Percentiles rank a stretch among this genome's conserved stretches.
Evolutionary conservation across 352 stramenopile species (phyloP).

Genomic region (Globisporangium cederbergense): DNA sequence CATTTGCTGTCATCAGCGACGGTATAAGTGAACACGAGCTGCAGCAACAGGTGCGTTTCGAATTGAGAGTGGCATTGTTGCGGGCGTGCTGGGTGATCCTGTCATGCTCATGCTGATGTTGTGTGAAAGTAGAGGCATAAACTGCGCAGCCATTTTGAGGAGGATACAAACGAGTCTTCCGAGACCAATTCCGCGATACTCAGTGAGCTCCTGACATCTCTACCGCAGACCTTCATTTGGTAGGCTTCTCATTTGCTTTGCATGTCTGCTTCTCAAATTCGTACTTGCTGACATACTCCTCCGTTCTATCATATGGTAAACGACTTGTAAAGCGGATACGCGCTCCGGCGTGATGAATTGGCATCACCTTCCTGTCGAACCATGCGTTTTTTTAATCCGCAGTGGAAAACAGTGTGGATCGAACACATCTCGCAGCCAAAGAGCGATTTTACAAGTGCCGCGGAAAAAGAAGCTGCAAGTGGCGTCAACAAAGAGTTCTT

Average conservation of each 20-base stretch:
- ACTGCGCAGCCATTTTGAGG: neutral
- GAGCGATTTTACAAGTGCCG: neutral
- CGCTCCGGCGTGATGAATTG: conserved; percentile 22
- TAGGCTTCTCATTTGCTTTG: neutral
- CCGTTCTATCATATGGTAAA: neutral
- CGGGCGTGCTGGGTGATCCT: neutral
- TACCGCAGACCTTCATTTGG: neutral
- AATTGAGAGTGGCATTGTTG: neutral
- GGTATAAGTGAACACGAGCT: conserved; percentile 8
- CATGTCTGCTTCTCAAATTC: too few species aligned
- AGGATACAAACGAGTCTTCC: neutral
- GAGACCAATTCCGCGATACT: neutral
- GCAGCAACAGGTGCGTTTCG: conserved; percentile 1
- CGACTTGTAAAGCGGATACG: conserved; percentile 25
- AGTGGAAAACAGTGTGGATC: conserved; percentile 17
- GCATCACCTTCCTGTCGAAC: conserved; percentile 33
- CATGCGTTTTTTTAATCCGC: conserved; percentile 27
- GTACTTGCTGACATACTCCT: neutral
- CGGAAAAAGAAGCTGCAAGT: neutral
- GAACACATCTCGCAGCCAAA: neutral
- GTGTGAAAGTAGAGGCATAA: neutral
- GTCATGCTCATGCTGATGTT: neutral
- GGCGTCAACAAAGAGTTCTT: conserved; percentile 14
- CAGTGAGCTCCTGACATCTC: neutral
- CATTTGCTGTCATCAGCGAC: conserved; percentile 7